Percentiles rank a stretch among this genome's conserved stretches.
Conservation (phyloP, 1,139 yeast genomes). For the Suhomyces guaymorum region DNA sequence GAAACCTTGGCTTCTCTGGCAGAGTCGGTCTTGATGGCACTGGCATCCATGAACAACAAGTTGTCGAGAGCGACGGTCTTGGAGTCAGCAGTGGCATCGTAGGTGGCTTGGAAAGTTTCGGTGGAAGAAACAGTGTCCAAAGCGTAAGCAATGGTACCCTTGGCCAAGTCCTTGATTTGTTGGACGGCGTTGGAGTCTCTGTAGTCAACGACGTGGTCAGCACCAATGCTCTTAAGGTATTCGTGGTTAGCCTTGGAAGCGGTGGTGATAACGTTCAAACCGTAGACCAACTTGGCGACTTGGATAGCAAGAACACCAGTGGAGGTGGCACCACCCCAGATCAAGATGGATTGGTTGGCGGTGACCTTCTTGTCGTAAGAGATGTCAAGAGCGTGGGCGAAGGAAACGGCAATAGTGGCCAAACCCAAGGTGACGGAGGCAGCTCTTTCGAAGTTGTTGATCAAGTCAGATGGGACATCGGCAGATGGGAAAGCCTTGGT, state of each 20-base stretch:
- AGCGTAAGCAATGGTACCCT: slow-evolving; percentile 48
- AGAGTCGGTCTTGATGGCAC: slow-evolving; percentile 14
- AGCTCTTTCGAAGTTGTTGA: slow-evolving; percentile 60
- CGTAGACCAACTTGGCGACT: slow-evolving; percentile 40
- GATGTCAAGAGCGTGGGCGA: slow-evolving; percentile 26
- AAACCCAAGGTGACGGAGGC: slow-evolving; percentile 57
- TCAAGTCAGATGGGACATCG: slow-evolving; percentile 26
- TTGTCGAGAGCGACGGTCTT: slow-evolving; percentile 31
- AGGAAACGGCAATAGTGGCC: slow-evolving; percentile 44
- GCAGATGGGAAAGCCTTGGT: slow-evolving; percentile 19
- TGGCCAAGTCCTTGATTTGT: slow-evolving; percentile 44
- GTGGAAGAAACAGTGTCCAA: slow-evolving; percentile 53
- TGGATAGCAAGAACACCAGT: slow-evolving; percentile 47
- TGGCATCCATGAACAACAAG: slow-evolving; percentile 13
- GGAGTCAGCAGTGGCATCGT: slow-evolving; percentile 42
- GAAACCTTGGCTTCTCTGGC: slow-evolving; percentile 27
- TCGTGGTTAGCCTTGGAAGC: slow-evolving; percentile 35
- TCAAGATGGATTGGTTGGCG: slow-evolving; percentile 29
- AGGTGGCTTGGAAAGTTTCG: slow-evolving; percentile 42
- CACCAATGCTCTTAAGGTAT: slow-evolving; percentile 38
- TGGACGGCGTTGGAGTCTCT: slow-evolving; percentile 52
- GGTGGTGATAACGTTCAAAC: slow-evolving; percentile 41
- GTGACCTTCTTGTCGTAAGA: slow-evolving; percentile 25
- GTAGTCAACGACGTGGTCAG: slow-evolving; percentile 48
- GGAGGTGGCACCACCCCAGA: slow-evolving; percentile 54